A percentile compares a stretch with the other conserved stretches of the same genome.
Evolutionary conservation across 2,329 filamentous ascomycete species (phyloP).

Genomic region (Onygenales sp.): DNA sequence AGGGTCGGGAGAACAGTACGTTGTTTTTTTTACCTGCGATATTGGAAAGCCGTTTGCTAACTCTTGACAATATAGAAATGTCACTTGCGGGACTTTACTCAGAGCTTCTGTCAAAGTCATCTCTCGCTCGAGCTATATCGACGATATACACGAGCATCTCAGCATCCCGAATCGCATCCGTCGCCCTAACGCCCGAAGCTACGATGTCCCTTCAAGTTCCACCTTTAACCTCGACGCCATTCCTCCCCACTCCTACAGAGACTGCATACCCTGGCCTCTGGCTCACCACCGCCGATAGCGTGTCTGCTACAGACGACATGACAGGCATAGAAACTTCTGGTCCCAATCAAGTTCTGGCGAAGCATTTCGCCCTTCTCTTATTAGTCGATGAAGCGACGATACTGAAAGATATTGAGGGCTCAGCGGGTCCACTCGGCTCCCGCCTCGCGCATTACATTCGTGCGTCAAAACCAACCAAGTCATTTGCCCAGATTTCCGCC

Average conservation of each 20-base stretch:
- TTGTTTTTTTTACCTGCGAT: not conserved
- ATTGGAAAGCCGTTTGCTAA: slow-evolving; percentile 8
- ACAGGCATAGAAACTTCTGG: slow-evolving; percentile 47
- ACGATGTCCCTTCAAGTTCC: slow-evolving; percentile 56
- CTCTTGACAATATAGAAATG: slow-evolving; percentile 16
- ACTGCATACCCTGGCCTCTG: slow-evolving; percentile 66
- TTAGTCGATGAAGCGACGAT: slow-evolving; percentile 76
- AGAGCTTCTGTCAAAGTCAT: slow-evolving; percentile 51
- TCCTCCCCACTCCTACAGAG: slow-evolving; percentile 60
- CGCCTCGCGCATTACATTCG: slow-evolving; percentile 66
- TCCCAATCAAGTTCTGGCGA: slow-evolving; percentile 56
- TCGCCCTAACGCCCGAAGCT: slow-evolving; percentile 59
- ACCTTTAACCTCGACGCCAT: slow-evolving; percentile 56
- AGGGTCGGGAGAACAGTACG: slow-evolving; percentile 54
- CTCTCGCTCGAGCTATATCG: slow-evolving; percentile 71
- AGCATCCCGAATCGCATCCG: slow-evolving; percentile 73
- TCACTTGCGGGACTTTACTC: slow-evolving; percentile 31
- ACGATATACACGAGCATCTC: slow-evolving; percentile 75
- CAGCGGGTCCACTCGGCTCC: slow-evolving; percentile 64
- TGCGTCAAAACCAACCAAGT: slow-evolving; percentile 51
- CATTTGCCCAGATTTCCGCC: slow-evolving; percentile 61
- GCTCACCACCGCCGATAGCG: slow-evolving; percentile 76
- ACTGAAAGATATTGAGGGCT: slow-evolving; percentile 57
- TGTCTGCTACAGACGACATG: slow-evolving; percentile 58
- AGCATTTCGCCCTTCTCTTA: slow-evolving; percentile 77